Evolutionary conservation across 495 filamentous ascomycete genomes (phyloP).

Genomic region (Penicillium diatomitis): DNA sequence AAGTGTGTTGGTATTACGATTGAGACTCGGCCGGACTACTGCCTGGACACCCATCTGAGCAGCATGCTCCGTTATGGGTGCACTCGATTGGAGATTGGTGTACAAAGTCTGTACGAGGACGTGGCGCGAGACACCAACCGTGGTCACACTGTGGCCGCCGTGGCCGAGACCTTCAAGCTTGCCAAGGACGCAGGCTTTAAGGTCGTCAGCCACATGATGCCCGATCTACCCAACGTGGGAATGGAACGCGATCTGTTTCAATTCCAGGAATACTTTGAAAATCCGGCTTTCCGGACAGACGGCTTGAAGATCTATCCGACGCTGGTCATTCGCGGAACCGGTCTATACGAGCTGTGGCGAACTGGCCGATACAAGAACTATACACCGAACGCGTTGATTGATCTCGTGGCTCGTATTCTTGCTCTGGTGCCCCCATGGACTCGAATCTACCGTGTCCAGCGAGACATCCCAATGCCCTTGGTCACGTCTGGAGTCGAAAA

Average conservation of each 20-base stretch:
- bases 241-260: slow-evolving; percentile 97
- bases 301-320: slow-evolving; percentile 98
- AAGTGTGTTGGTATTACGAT: slow-evolving; percentile 99
- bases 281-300: slow-evolving; percentile 93
- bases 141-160: slow-evolving; percentile 89
- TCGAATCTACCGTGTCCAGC: slow-evolving; percentile 94
- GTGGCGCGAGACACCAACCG: slow-evolving; percentile 97
- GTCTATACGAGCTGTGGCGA: slow-evolving; percentile 94
- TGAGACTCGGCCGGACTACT: slow-evolving; percentile 95
- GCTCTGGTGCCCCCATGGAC: slow-evolving; percentile 96
- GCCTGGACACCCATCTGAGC: slow-evolving; percentile 80
- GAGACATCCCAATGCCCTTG: slow-evolving; percentile 97
- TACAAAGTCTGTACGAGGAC: slow-evolving; percentile 95
- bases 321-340: slow-evolving; percentile 92
- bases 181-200: slow-evolving; percentile 98
- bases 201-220: slow-evolving; percentile 99
- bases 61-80: slow-evolving; percentile 96
- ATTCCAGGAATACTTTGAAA: slow-evolving; percentile 96
- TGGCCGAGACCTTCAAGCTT: slow-evolving; percentile 88
- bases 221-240: slow-evolving; percentile 93
- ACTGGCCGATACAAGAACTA: slow-evolving; percentile 98
- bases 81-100: slow-evolving; percentile 87
- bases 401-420: slow-evolving; percentile 89
- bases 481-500: slow-evolving; percentile 97
- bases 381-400: slow-evolving; percentile 90